Base-by-base conservation (phyloP, 208 protist species). In the Leishmania amazonensis region DNA sequence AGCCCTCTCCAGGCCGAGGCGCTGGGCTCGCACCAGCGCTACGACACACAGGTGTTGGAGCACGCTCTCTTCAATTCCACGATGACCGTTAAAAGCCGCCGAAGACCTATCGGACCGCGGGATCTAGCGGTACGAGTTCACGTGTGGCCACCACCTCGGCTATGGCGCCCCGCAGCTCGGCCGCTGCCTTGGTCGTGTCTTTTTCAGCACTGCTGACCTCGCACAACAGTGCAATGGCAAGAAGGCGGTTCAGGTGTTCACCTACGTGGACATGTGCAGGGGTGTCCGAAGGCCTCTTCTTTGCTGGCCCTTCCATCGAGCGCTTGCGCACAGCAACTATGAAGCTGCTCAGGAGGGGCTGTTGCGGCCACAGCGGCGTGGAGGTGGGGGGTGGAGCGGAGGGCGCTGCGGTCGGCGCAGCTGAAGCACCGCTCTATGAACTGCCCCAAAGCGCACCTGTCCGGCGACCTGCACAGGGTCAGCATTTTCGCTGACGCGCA, bases 391-490 rank as follows among this genome's bases (percentile, higher is more conserved):
- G 5, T 81, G 87, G 57, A 68, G 35, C 62, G 60, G 45, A 76
- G 84, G 51, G 74, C 71, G 75, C 35, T 83, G 42, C 73, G 81
- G 9, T 79, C 84, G 2, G 87, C 87, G 1, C 84, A 87, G 78
- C 87, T 84, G 64, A 88, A 88, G 79, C 74, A 85, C 68, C 75
- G 67, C 67, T 90, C 88, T 74, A 90, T 90, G 87, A 90, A 83
- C 62, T 75, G 75, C 73, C 67, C 83, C 8, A 78, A 90, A 72
- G 87, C 75, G 15, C 87, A 88, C 81, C 74, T 90, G 54, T 84
- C 85, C 79, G 84, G 80, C 31, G 83, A 90, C 60, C 58, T 90
- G 58, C 87, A 90, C 78, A 84, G 81, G 60, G 84, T 81, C 79
- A 85, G 83, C 76, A 71, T 90, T 58, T 87, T 90, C 38, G 77